Evolutionary conservation across 2,329 filamentous ascomycete genomes (phyloP).

Genomic region (Aspergillus texensis): DNA sequence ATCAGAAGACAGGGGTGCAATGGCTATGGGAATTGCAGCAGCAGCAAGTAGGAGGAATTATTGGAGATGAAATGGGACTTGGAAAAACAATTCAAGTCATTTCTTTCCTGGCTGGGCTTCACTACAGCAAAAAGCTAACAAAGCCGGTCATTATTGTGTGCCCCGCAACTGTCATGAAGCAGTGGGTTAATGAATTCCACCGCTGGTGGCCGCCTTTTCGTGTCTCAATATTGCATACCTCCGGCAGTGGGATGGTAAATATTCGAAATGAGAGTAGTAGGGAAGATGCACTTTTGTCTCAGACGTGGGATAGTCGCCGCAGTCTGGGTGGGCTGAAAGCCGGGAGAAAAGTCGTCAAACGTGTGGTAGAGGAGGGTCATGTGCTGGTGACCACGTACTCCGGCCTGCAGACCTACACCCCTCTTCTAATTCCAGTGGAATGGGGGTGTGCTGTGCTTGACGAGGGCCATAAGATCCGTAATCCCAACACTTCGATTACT

Average conservation of each 20-base stretch:
- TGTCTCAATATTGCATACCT: conserved; percentile 92
- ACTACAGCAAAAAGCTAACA: conserved; percentile 83
- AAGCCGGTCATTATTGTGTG: conserved; percentile 90
- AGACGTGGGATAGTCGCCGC: conserved; percentile 49
- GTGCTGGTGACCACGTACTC: conserved; percentile 95
- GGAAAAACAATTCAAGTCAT: conserved; percentile 87
- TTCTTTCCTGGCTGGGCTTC: conserved; percentile 83
- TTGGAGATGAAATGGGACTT: conserved; percentile 98
- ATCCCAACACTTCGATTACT: conserved; percentile 92
- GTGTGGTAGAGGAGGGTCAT: conserved; percentile 81
- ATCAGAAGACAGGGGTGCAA: conserved; percentile 94
- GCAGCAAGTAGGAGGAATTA: conserved; percentile 87
- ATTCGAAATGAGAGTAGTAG: conserved; percentile 62
- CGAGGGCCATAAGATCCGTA: conserved; percentile 97
- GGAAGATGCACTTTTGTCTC: conserved; percentile 66
- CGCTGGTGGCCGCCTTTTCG: conserved; percentile 99
- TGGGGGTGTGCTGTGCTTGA: conserved; percentile 96
- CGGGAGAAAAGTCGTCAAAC: conserved; percentile 78
- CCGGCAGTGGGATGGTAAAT: conserved; percentile 94
- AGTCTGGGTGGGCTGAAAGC: conserved; percentile 62
- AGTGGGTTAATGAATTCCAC: conserved; percentile 99
- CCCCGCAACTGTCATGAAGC: conserved; percentile 89
- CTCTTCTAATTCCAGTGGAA: conserved; percentile 76
- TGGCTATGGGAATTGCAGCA: conserved; percentile 93
- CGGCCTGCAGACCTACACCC: conserved; percentile 88